Evolutionary conservation across 2,329 filamentous ascomycete genomes (phyloP).

Genomic region (Fusarium lateritium): DNA sequence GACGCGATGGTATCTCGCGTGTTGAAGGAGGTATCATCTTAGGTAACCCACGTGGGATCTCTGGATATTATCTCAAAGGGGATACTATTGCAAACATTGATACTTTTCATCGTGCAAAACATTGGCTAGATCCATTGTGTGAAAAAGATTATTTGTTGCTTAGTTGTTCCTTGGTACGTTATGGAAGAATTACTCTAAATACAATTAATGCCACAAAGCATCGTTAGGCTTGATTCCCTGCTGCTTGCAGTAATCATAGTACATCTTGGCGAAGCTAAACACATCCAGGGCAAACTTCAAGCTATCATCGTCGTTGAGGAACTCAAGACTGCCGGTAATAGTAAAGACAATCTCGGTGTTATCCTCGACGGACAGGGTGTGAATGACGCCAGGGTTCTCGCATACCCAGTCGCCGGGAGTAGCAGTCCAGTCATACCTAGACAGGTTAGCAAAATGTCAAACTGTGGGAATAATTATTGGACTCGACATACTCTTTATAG

Average conservation of each 20-base stretch:
- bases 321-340: constrained; percentile 46
- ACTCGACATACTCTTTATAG: constrained; percentile 39
- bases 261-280: constrained; percentile 44
- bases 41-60: too few relatives aligned
- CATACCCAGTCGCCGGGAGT: constrained; percentile 46
- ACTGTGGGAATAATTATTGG: too few relatives aligned
- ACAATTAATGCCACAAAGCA: constrained; percentile 29
- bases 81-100: too few relatives aligned
- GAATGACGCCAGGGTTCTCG: constrained; percentile 46
- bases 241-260: constrained; percentile 38
- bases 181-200: not conserved
- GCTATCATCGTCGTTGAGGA: constrained; percentile 47
- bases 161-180: too few relatives aligned
- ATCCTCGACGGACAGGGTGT: constrained; percentile 43
- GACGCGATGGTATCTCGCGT: constrained; percentile 18
- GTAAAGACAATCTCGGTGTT: constrained; percentile 48
- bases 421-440: constrained; percentile 48
- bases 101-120: too few relatives aligned
- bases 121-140: too few relatives aligned
- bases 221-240: constrained; percentile 38
- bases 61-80: too few relatives aligned
- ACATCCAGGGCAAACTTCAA: constrained; percentile 43
- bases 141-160: too few relatives aligned
- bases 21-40: not conserved
- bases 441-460: constrained; percentile 11